A percentile compares a stretch with the other conserved stretches of the same genome.
phyloP scores from a whole-genome alignment of 192 early-diverging fungal genomes.

The Coemansia brasiliensis region DNA sequence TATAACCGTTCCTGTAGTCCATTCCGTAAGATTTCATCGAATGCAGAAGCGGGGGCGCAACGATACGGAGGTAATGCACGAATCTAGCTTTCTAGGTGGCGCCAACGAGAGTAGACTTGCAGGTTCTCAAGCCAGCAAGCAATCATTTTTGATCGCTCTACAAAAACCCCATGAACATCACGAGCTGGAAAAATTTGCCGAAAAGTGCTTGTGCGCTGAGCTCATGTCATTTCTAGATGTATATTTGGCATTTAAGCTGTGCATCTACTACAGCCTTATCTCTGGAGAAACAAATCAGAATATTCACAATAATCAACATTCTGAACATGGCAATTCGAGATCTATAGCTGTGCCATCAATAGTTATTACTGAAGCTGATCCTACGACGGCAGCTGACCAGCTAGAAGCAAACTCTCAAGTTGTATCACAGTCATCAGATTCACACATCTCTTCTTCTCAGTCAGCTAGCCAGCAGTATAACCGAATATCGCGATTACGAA shows the following conservation, averaged over 20 bases:
- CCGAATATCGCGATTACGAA: not conserved
- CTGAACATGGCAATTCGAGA: too few species aligned
- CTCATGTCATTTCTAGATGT: constrained; percentile 39
- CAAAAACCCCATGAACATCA: constrained; percentile 20
- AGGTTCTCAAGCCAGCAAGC: constrained; percentile 7
- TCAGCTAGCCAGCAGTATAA: not conserved
- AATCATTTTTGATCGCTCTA: constrained; percentile 22
- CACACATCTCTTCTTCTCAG: too few species aligned
- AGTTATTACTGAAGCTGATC: constrained; percentile 3
- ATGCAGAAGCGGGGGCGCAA: constrained; percentile 3
- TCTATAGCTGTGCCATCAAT: not conserved
- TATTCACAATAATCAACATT: too few species aligned
- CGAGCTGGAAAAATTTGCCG: constrained; percentile 20
- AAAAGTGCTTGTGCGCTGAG: constrained; percentile 34
- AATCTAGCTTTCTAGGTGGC: not conserved
- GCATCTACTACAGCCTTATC: constrained; percentile 11
- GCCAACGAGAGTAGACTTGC: not conserved
- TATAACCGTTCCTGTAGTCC: constrained; percentile 16
- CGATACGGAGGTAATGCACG: not conserved
- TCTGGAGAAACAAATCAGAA: not conserved
- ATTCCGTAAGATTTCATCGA: constrained; percentile 19
- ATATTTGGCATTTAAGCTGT: constrained; percentile 33
- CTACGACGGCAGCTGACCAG: not conserved
- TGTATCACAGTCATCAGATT: not conserved
- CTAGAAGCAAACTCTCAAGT: not conserved